Conservation (phyloP, 2,329 filamentous ascomycete species). For the Clarireedia monteithiana region DNA sequence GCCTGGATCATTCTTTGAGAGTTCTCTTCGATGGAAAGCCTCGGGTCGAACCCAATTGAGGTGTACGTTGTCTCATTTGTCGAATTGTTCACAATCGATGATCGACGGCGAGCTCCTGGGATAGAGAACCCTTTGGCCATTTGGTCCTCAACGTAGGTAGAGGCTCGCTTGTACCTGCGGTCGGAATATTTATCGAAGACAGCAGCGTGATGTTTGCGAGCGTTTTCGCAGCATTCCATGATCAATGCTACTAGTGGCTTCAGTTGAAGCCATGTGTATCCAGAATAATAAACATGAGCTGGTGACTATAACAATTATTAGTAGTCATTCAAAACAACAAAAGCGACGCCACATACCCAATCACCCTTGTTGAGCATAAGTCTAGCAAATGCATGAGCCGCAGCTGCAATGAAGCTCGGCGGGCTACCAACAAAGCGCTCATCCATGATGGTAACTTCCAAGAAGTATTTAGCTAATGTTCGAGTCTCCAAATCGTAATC, state of each 20-base stretch:
- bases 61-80: background rate
- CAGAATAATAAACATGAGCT: constrained; percentile 84
- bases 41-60: constrained; percentile 1
- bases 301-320: constrained; percentile 48
- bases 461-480: constrained; percentile 94
- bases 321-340: background rate
- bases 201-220: constrained; percentile 72
- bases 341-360: constrained; percentile 60
- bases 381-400: constrained; percentile 84
- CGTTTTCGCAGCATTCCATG: constrained; percentile 78
- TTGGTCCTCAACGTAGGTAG: constrained; percentile 70
- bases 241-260: constrained; percentile 70
- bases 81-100: background rate
- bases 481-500: constrained; percentile 95
- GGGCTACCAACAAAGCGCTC: constrained; percentile 90
- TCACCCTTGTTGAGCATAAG: constrained; percentile 84
- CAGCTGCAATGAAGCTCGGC: constrained; percentile 84
- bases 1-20: constrained; percentile 25
- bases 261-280: constrained; percentile 83
- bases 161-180: constrained; percentile 78
- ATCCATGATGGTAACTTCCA: constrained; percentile 96
- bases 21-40: constrained; percentile 9
- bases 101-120: constrained; percentile 14
- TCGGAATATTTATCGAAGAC: constrained; percentile 91
- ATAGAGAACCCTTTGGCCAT: constrained; percentile 53